Base-by-base conservation (phyloP, 2,329 filamentous ascomycete genomes). In the Curvularia spicifera region DNA sequence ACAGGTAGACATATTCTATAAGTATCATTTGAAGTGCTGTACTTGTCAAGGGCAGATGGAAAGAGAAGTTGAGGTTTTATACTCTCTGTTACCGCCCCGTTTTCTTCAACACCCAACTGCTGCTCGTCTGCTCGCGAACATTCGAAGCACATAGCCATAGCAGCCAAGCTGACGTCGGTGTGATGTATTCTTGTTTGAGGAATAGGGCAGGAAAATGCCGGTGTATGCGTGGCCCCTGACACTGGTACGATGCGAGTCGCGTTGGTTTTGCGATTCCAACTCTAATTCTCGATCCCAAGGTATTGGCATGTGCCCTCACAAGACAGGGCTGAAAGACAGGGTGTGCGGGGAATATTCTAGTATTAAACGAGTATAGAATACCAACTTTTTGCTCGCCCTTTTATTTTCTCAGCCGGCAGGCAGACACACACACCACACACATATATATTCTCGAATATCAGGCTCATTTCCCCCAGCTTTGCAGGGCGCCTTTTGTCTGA, bases 201-300 rank as follows among this genome's bases (percentile, higher is more conserved):
- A 18, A 26, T 10, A 28, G 24, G 26, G 13, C 24, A 50, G 51
- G 39, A 43, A 53, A 57, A 50, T 39, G 51, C 55, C 55, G 55
- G 55, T 54, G 51, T 54, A 39, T 37, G 20, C 39, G 35, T 22
- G 37, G 40, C 37, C 35, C 40, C 51, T 39, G 31, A 28, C 53
- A 33, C 53, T 57, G 51, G 55, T 54, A 54, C 55, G 51, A 57
- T 44, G 43, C 51, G 18, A 29, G 42, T 39, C 47, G 51, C 55
- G 22, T 20, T 28, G 24, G 37, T 35, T 52, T 46, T 8, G 33
- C 42, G 51, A 53, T 53, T 45, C 9, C 24, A 44, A 31, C 51
- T 53, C 42, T 45, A 53, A 37, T 45, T 53, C 51, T 53, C 51
- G 51, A 53, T 53, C 51, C 31, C 51, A 37, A 53, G 29, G 51